Percentiles rank a stretch among this genome's conserved stretches.
These are phyloP conservation scores for Polyporus arcularius DNA, from an alignment of 768 basidiomycete genomes.

Conservation along the genomic window DNA sequence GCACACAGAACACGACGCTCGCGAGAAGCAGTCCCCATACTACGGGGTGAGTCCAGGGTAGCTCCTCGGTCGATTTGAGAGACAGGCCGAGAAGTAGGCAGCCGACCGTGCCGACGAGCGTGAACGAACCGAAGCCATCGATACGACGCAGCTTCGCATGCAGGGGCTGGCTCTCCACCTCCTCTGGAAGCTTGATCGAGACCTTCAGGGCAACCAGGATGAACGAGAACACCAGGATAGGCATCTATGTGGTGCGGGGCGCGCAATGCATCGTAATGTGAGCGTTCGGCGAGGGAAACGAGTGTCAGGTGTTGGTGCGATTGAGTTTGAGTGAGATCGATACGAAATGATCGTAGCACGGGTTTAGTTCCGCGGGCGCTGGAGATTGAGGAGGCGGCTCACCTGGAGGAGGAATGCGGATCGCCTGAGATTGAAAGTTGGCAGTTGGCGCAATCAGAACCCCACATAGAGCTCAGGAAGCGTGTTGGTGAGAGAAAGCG, in stretches of 20 bases:
- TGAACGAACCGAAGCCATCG: conserved; percentile 82
- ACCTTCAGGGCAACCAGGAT: conserved; percentile 74
- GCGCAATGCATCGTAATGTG: background rate
- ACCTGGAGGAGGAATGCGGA: conserved; percentile 88
- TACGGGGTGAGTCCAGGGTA: conserved; percentile 73
- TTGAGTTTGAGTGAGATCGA: conserved; percentile 11
- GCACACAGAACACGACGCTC: conserved; percentile 52
- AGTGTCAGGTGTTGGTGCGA: conserved; percentile 11
- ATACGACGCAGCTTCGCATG: conserved; percentile 74
- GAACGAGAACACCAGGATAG: conserved; percentile 72
- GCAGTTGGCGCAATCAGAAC: conserved; percentile 9
- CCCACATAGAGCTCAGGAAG: conserved; percentile 65
- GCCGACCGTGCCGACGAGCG: conserved; percentile 72
- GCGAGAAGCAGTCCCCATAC: conserved; percentile 65
- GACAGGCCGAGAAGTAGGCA: conserved; percentile 75
- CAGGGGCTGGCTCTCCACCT: conserved; percentile 57
- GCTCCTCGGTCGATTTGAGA: conserved; percentile 75
- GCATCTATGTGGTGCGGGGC: conserved; percentile 50
- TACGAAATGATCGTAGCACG: conserved; percentile 13
- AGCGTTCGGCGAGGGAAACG: background rate
- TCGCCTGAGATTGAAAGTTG: conserved; percentile 51
- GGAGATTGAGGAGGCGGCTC: conserved; percentile 24
- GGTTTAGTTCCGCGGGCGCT: conserved; percentile 13
- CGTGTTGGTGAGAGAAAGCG: conserved; percentile 10
- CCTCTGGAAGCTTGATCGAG: conserved; percentile 72